phyloP scores from a whole-genome alignment of 2,329 filamentous ascomycete species.

The Fusarium nurragi region DNA sequence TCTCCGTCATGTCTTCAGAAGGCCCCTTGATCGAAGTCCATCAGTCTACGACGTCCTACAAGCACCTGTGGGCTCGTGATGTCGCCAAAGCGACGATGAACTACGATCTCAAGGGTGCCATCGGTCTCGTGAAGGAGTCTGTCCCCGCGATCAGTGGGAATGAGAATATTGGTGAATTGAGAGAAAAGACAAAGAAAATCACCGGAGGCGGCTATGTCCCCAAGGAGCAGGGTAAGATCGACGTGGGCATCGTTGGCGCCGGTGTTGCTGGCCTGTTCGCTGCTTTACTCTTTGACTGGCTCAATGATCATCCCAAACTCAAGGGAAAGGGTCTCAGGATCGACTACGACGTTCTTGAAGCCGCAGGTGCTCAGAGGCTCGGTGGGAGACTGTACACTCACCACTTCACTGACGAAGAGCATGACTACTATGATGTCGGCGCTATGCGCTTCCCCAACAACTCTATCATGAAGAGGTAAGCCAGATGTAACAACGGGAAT shows the following conservation, averaged over 20 bases:
- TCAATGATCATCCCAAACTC: constrained; percentile 1
- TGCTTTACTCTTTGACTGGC: constrained; percentile 10
- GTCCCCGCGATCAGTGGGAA: background rate
- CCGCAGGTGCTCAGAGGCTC: background rate
- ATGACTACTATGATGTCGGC: constrained; percentile 29
- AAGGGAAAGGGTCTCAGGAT: background rate
- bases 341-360: background rate
- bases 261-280: constrained; percentile 20
- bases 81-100: background rate
- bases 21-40: background rate
- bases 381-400: constrained; percentile 4
- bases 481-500: too few species aligned
- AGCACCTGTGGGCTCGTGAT: background rate
- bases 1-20: background rate
- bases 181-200: background rate
- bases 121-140: background rate
- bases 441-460: constrained; percentile 20
- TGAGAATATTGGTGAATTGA: background rate
- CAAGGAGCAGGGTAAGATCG: background rate
- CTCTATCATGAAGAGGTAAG: background rate
- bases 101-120: background rate
- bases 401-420: constrained; percentile 10
- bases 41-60: background rate
- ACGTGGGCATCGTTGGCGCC: constrained; percentile 13
- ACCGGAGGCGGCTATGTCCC: constrained; percentile 2